Base-by-base conservation (phyloP, 2,329 filamentous ascomycete species). In the Nemania bipapillata region DNA sequence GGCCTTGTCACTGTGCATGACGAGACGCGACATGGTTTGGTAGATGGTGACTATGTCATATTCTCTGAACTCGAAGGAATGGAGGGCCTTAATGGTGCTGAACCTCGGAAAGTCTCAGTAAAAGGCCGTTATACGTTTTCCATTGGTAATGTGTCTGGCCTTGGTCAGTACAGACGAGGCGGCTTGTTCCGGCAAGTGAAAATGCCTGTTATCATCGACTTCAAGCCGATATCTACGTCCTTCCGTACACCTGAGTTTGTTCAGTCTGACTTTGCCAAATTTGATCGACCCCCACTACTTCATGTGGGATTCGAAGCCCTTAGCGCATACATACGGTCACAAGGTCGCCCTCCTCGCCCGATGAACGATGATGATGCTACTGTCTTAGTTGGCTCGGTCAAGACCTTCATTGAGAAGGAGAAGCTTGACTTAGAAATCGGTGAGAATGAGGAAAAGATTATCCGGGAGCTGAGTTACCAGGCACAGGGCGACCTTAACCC, bases 51-150 rank as follows among this genome's bases (percentile, higher is more conserved):
- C 79, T 97, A 91, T 79, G 94, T 99, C 64, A 97, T 93, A 8
- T 99, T 99, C 80, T 91, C 92, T 2, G 96, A 99, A 79, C 80
- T 99, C 24, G 90, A 96, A 83, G 96, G 96, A 24, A 93, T 99
- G 92, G 94, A 97, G 70, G 89, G 82, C 5, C 81, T 99, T 70
- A 99, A 99, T 79, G 88, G 88, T 74, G 87, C 89, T 52, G 92
- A 93, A 70, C 95, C 96, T 57, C 90, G 92, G 74, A 97, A 97
- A 83, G 89, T 99, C 70, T 93, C 91, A 3, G 94, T 97, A 57
- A 97, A 97, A 83, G 96, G 92, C 0, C 96, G 96, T 3, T 99
- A 98, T 80, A 97, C 94, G 8, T 99, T 99, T 82, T 96, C 93
- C 15, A 97, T 99, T 74, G 96, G 95, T 49, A 93, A 97, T 79